phyloP scores from a whole-genome alignment of 495 filamentous ascomycete species.

The Hyaloscypha hepaticicola region DNA sequence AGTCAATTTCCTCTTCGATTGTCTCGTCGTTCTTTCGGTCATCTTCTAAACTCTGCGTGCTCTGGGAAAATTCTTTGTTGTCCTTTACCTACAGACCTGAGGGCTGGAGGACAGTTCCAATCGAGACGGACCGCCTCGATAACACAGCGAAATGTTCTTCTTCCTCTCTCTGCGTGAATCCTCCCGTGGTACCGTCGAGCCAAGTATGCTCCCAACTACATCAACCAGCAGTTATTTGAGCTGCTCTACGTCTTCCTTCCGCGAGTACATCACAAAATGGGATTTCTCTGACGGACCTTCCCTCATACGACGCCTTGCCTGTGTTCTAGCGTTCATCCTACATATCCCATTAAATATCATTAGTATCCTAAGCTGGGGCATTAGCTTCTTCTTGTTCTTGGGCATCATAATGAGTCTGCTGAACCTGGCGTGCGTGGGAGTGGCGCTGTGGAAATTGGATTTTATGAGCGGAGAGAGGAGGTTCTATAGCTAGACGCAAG shows the following conservation, averaged over 20 bases:
- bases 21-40: background rate
- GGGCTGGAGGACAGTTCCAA: no score
- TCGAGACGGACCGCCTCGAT: background rate
- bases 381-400: slow-evolving; percentile 7
- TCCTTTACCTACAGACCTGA: no score
- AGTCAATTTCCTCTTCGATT: background rate
- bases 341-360: slow-evolving; percentile 21
- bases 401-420: slow-evolving; percentile 2
- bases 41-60: background rate
- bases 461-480: slow-evolving; percentile 15
- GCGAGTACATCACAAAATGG: slow-evolving; percentile 8
- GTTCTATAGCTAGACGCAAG: slow-evolving; percentile 15
- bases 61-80: no score
- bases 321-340: slow-evolving; percentile 7
- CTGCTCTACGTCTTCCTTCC: slow-evolving; percentile 1
- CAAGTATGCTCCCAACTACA: background rate
- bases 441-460: slow-evolving; percentile 19
- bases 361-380: slow-evolving; percentile 5
- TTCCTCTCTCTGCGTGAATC: slow-evolving; percentile 13
- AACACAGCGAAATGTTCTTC: slow-evolving; percentile 5
- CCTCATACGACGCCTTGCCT: background rate
- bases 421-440: slow-evolving; percentile 15
- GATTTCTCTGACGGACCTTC: background rate
- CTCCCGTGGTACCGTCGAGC: slow-evolving; percentile 3
- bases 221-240: background rate